Evolutionary conservation across 345 rosid genomes (phyloP), one percentile per base, ranked within the genome.

Genomic region (Citrus maxima): DNA sequence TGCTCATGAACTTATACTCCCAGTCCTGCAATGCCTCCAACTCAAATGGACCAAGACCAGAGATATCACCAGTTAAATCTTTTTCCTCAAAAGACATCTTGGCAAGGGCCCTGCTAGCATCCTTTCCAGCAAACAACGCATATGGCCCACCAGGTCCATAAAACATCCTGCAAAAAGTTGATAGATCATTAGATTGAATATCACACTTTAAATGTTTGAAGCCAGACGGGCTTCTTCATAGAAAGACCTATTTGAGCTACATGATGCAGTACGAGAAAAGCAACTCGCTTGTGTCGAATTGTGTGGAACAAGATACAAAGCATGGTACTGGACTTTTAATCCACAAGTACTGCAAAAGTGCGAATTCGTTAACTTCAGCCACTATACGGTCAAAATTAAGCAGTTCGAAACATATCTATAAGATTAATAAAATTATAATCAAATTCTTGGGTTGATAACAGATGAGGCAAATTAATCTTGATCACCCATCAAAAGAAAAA

Each of bases 71-170:
- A 2, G 98, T 97, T 80, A 97, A 79, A 75, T 97, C 99, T 79
- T 88, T 89, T 2, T 93, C 98, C 66, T 97, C 99, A 51, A 97
- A 97, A 4, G 99, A 97, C 98, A 97, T 97, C 90, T 93, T 97
- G n/a, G 99, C 98, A 70, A 97, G 98, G 38, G 99, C 99, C 83
- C 96, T 85, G 91, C 98, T 97, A 0, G 98, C 98, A 59, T 97
- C 99, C 85, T 85, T 97, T 28, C 99, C 98, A 5, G 98, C 98
- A 83, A 97, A 97, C 74, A 94, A 80, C 3, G 99, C 98, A 62
- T 97, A 97, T 7, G 98, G 97, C 30, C 99, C 98, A 38, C 98
- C 98, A 6, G 99, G 99, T 73, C 99, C 99, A 62, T 97, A 97
- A 79, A 97, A 97, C 98, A 92, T 89, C 88, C 99, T 97, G 87